Evolutionary conservation across 2,329 filamentous ascomycete species (phyloP), one percentile per base, ranked within the genome.

Genomic region (Epichloe gansuensis): DNA sequence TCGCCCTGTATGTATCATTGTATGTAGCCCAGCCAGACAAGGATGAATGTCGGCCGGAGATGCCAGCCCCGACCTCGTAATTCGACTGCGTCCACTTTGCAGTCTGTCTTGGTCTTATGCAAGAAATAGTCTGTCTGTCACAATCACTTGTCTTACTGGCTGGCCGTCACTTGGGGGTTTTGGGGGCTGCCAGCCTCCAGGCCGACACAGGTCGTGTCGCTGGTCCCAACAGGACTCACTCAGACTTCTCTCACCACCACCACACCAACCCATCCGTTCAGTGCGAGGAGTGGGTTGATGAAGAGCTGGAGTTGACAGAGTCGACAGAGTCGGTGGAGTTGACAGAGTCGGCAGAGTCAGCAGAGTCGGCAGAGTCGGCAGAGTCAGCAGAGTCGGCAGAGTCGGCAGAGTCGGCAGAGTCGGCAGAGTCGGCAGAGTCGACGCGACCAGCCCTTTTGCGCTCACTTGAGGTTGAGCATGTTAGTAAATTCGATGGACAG

Each of bases 361-460:
- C 17, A 17, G 17, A 17, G 17, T 17, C 67, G 52, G 62, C 59
- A 23, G 67, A 70, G 56, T 65, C 67, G 51, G 62, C 59, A 27
- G 68, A 69, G 58, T 62, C 62, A n/a, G n/a, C 61, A 17, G 17
- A 17, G 56, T 65, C 67, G 51, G 62, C 59, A 23, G 67, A 70
- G 56, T 65, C 67, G 51, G 62, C 59, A 27, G 68, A 69, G 58
- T 62, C 62, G 56, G 62, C 58, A 23, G 67, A 70, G 56, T 65
- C 67, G 51, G 62, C 59, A 23, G 67, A 70, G 56, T 65, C 67
- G 51, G 62, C 59, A 27, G 68, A 69, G 58, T 62, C 62, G 56
- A 61, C 61, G 52, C 68, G 67, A 38, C 59, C 21, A 45, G 68
- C 61, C 67, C 71, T 72, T 50, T 52, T 53, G 52, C 69, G 69